A percentile compares a stretch with the other conserved stretches of the same genome.
Evolutionary conservation across 768 basidiomycete genomes (phyloP).

Genomic region (Mycena vulgaris): DNA sequence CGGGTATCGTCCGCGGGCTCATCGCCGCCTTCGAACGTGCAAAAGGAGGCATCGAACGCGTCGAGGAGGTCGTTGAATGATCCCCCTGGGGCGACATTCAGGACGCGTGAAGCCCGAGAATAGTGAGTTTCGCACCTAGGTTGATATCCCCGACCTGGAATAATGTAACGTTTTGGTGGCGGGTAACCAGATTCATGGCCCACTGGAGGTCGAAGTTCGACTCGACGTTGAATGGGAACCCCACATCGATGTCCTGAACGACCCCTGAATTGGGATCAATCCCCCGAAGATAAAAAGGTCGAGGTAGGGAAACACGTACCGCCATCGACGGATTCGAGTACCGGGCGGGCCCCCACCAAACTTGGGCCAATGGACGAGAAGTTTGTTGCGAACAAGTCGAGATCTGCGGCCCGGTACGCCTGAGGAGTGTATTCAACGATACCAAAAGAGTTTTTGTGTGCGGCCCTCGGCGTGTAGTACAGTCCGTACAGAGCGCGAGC

Average conservation of each 20-base stretch:
- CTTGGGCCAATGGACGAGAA: background rate
- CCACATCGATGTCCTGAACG: slow-evolving; percentile 57
- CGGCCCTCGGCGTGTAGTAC: slow-evolving; percentile 45
- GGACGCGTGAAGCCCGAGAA: slow-evolving; percentile 11
- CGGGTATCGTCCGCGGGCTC: slow-evolving; percentile 45
- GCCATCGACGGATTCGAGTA: slow-evolving; percentile 56
- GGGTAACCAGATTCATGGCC: slow-evolving; percentile 63
- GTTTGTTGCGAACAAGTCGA: slow-evolving; percentile 19
- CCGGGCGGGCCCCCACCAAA: slow-evolving; percentile 52
- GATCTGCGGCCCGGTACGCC: slow-evolving; percentile 15
- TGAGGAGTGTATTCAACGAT: slow-evolving; percentile 63
- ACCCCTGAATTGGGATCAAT: slow-evolving; percentile 50
- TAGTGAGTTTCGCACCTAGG: slow-evolving; percentile 48
- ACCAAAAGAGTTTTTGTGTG: slow-evolving; percentile 53
- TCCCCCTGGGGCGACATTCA: slow-evolving; percentile 48
- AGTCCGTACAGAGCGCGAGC: slow-evolving; percentile 57
- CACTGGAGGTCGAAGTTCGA: slow-evolving; percentile 74
- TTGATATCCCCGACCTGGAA: slow-evolving; percentile 63
- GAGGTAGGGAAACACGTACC: slow-evolving; percentile 47
- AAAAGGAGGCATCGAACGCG: slow-evolving; percentile 62
- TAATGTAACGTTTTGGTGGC: slow-evolving; percentile 56
- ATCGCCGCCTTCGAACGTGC: slow-evolving; percentile 39
- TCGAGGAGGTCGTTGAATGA: slow-evolving; percentile 66
- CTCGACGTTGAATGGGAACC: slow-evolving; percentile 68
- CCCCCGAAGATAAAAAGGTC: background rate